phyloP scores from a whole-genome alignment of 2,329 filamentous ascomycete genomes.

The Leptographium lundbergii region DNA sequence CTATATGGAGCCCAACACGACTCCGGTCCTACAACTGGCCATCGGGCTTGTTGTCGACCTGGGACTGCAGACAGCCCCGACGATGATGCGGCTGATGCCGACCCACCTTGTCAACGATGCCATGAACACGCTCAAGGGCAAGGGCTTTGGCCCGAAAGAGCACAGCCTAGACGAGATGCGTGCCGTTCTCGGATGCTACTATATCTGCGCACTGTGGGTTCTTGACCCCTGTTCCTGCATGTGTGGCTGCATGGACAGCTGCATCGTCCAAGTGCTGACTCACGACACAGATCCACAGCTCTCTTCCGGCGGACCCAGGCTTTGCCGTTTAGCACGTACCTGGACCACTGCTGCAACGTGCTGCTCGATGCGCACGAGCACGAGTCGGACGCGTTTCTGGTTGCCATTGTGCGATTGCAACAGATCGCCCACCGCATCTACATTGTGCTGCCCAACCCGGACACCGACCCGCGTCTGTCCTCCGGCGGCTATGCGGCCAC shows the following conservation, averaged over 20 bases:
- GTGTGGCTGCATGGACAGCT: not conserved
- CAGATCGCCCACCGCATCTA: constrained; percentile 19
- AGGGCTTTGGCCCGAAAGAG: constrained; percentile 5
- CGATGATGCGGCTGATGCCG: constrained; percentile 13
- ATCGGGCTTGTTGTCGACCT: constrained; percentile 25
- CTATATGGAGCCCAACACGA: constrained; percentile 23
- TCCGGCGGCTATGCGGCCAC: constrained; percentile 15
- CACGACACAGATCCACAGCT: constrained; percentile 11
- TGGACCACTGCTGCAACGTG: constrained; percentile 21
- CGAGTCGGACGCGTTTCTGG: constrained; percentile 20
- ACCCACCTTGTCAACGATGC: constrained; percentile 22
- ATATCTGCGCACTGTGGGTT: constrained; percentile 15
- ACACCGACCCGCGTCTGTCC: constrained; percentile 6
- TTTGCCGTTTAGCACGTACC: constrained; percentile 20
- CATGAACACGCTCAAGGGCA: constrained; percentile 11
- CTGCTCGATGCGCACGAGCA: constrained; percentile 18
- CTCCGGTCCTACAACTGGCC: constrained; percentile 26
- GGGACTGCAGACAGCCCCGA: constrained; percentile 20
- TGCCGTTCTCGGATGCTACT: constrained; percentile 27
- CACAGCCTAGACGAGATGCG: constrained; percentile 25
- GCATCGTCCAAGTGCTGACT: not conserved
- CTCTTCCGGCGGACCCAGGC: constrained; percentile 21
- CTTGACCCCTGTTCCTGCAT: no score
- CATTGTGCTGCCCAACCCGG: constrained; percentile 15
- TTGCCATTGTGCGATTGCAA: constrained; percentile 22